Conservation (phyloP, 768 basidiomycete genomes). For the Mycena amicta region DNA sequence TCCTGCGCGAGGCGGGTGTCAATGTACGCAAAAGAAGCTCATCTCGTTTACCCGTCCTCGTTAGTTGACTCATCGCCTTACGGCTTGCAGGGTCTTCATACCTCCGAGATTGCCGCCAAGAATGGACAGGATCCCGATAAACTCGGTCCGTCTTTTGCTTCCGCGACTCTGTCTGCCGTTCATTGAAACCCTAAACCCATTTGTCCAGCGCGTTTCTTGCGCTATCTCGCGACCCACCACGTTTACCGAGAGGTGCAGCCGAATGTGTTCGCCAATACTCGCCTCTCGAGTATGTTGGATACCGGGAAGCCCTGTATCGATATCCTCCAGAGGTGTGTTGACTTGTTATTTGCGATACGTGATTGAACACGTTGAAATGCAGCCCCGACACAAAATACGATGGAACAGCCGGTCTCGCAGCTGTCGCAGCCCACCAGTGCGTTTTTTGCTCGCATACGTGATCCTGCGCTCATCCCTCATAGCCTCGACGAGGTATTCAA, state of each 20-base stretch:
- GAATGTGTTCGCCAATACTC: constrained; percentile 42
- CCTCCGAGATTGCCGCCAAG: constrained; percentile 35
- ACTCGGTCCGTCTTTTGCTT: constrained; percentile 31
- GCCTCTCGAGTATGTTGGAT: constrained; percentile 38
- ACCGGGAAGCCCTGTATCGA: constrained; percentile 32
- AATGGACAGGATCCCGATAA: constrained; percentile 33
- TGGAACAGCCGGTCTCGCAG: not conserved
- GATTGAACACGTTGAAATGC: not conserved
- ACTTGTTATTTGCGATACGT: not conserved
- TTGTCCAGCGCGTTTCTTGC: constrained; percentile 36
- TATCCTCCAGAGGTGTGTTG: constrained; percentile 30
- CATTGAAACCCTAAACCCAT: not conserved
- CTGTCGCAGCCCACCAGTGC: not conserved
- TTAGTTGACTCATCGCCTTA: not conserved
- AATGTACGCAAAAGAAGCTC: constrained; percentile 24
- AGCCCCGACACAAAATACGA: not conserved
- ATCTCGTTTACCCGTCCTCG: not conserved
- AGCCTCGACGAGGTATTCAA: constrained; percentile 27
- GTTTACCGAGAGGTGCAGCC: constrained; percentile 40
- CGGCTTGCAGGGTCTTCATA: constrained; percentile 32
- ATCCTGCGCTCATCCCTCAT: not conserved
- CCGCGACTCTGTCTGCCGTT: not conserved
- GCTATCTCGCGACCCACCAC: constrained; percentile 41
- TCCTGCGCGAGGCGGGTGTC: constrained; percentile 42
- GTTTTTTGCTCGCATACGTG: not conserved